phyloP scores from a whole-genome alignment of 176 grass and related monocot species.

The Rhynchospora tenuis region DNA sequence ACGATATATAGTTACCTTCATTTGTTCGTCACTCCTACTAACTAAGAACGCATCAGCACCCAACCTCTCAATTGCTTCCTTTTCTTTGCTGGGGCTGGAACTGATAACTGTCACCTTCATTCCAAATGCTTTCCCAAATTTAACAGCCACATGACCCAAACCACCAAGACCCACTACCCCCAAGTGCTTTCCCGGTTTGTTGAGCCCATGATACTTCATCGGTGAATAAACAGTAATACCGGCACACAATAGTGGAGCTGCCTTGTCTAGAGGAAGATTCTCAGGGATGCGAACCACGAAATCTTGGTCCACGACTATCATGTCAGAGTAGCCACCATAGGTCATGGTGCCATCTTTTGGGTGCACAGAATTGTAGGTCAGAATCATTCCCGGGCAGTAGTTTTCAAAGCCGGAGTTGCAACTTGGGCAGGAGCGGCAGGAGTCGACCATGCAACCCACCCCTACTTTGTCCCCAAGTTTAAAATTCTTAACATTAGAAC shows the following conservation, averaged over 20 bases:
- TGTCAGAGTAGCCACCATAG: slow-evolving; percentile 58
- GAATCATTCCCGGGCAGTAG: slow-evolving; percentile 9
- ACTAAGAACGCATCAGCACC: slow-evolving; percentile 51
- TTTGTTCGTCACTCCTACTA: slow-evolving; percentile 26
- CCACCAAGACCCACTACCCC: slow-evolving; percentile 59
- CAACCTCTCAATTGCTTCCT: slow-evolving; percentile 44
- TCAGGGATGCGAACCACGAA: slow-evolving; percentile 60
- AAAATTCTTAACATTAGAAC: slow-evolving; percentile 43
- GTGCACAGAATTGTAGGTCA: slow-evolving; percentile 50
- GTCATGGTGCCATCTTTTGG: slow-evolving; percentile 35
- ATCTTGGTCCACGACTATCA: slow-evolving; percentile 37
- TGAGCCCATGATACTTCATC: slow-evolving; percentile 54
- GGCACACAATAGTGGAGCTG: slow-evolving; percentile 59
- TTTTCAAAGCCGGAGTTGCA: slow-evolving; percentile 55
- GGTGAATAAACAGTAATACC: slow-evolving; percentile 65
- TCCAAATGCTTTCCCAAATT: slow-evolving; percentile 64
- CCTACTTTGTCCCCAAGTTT: slow-evolving; percentile 58
- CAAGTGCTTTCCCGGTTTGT: slow-evolving; percentile 36
- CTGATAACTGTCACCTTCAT: slow-evolving; percentile 77
- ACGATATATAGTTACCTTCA: slow-evolving; percentile 31
- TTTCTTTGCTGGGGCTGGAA: slow-evolving; percentile 36
- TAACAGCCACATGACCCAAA: slow-evolving; percentile 65
- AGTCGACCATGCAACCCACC: slow-evolving; percentile 61
- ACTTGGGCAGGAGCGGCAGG: slow-evolving; percentile 40
- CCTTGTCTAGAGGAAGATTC: slow-evolving; percentile 44